Evolutionary conservation across 192 early-diverging fungal species (phyloP).

Genomic region (Dispira parvispora): DNA sequence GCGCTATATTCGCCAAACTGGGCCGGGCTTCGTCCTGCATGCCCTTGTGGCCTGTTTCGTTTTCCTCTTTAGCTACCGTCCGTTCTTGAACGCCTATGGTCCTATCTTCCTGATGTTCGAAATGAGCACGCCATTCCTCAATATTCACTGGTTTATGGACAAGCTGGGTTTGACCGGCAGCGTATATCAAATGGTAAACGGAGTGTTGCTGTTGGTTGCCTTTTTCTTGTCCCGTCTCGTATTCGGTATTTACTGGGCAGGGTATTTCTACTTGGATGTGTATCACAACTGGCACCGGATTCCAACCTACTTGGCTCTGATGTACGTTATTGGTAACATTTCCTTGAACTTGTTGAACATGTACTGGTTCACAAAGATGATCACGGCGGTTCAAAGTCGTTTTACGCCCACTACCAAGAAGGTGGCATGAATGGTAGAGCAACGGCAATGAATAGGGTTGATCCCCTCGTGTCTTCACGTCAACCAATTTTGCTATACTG

Average conservation of each 20-base stretch:
- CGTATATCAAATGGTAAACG: constrained; percentile 66
- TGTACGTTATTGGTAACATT: constrained; percentile 32
- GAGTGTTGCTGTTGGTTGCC: constrained; percentile 46
- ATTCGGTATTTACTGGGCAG: constrained; percentile 61
- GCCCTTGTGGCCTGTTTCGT: constrained; percentile 59
- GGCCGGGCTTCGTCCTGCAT: constrained; percentile 69
- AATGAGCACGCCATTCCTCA: constrained; percentile 77
- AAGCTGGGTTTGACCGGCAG: constrained; percentile 72
- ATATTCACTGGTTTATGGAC: constrained; percentile 80
- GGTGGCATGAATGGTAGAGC: background rate
- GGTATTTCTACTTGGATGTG: constrained; percentile 20
- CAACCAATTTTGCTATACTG: too few relatives aligned
- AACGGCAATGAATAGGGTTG: too few relatives aligned
- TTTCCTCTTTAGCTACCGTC: constrained; percentile 55
- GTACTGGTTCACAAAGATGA: constrained; percentile 40
- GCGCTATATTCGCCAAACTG: constrained; percentile 45
- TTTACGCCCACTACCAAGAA: constrained; percentile 11
- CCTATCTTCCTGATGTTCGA: constrained; percentile 81
- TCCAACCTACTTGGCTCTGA: constrained; percentile 22
- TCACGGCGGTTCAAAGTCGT: constrained; percentile 24
- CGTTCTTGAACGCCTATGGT: constrained; percentile 77
- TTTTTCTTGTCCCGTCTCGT: constrained; percentile 65
- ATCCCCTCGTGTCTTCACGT: too few relatives aligned
- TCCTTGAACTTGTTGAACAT: constrained; percentile 47
- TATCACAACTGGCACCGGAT: constrained; percentile 9